Percentiles rank a stretch among this genome's conserved stretches.
phyloP scores from a whole-genome alignment of 2,329 filamentous ascomycete genomes.

The Nemania sp. region DNA sequence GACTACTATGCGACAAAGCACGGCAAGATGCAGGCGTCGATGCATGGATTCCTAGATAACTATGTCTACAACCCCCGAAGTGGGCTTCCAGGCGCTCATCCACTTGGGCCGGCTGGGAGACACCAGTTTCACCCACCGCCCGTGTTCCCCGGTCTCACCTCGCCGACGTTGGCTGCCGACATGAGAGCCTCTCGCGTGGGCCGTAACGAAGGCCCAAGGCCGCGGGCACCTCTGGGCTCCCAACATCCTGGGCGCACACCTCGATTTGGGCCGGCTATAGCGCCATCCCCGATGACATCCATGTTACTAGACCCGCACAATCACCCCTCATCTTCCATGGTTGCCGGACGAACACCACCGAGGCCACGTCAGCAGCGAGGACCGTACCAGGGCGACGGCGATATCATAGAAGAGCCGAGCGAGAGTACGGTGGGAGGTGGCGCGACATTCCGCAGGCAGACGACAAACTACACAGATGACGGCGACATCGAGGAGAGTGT shows the following conservation, averaged over 20 bases:
- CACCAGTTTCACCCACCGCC: slow-evolving; percentile 76
- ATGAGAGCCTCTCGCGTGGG: slow-evolving; percentile 57
- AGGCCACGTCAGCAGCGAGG: slow-evolving; percentile 50
- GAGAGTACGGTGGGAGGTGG: slow-evolving; percentile 50
- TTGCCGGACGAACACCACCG: slow-evolving; percentile 52
- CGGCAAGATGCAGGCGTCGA: slow-evolving; percentile 97
- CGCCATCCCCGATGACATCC: slow-evolving; percentile 70
- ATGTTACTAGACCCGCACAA: slow-evolving; percentile 77
- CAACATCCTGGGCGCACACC: slow-evolving; percentile 47
- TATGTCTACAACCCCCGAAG: slow-evolving; percentile 78
- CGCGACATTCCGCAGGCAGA: slow-evolving; percentile 44
- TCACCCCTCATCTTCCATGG: slow-evolving; percentile 61
- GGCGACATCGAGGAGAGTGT: slow-evolving; percentile 60
- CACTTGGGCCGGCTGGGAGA: slow-evolving; percentile 53
- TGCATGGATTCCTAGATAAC: slow-evolving; percentile 92
- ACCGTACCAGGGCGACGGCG: slow-evolving; percentile 52
- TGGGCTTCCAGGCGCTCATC: slow-evolving; percentile 64
- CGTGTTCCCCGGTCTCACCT: slow-evolving; percentile 72
- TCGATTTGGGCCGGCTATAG: slow-evolving; percentile 50
- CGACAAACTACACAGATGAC: slow-evolving; percentile 59
- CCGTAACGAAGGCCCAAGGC: slow-evolving; percentile 51
- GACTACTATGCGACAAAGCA: slow-evolving; percentile 96
- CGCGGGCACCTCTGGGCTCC: slow-evolving; percentile 44
- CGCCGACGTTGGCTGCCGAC: slow-evolving; percentile 61
- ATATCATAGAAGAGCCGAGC: slow-evolving; percentile 60